These are phyloP conservation scores for Coniochaeta ligniaria DNA, from an alignment of 2,329 filamentous ascomycete species.

Conservation along the genomic window DNA sequence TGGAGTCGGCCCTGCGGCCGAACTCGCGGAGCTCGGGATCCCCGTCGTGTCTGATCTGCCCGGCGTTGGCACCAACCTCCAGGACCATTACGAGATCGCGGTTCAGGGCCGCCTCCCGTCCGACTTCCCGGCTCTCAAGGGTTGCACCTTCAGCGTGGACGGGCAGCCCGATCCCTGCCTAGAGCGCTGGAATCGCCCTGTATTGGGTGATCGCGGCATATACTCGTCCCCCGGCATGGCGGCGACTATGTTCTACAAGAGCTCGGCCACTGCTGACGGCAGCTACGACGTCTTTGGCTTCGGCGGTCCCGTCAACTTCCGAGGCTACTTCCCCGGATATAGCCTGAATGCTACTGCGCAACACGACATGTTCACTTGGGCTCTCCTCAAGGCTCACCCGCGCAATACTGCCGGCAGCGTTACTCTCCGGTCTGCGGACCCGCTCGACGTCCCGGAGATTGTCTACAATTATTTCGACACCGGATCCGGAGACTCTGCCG, in stretches of 20 bases:
- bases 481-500: conserved; percentile 26
- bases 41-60: conserved; percentile 34
- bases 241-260: conserved; percentile 17
- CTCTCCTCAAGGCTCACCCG: conserved; percentile 29
- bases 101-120: conserved; percentile 19
- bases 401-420: conserved; percentile 34
- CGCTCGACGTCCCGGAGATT: conserved; percentile 45
- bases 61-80: conserved; percentile 43
- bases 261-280: conserved; percentile 14
- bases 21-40: conserved; percentile 36
- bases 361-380: conserved; percentile 28
- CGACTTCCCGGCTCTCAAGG: conserved; percentile 14
- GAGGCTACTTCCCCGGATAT: conserved; percentile 32
- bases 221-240: conserved; percentile 31
- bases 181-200: conserved; percentile 28
- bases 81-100: conserved; percentile 34
- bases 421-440: conserved; percentile 39
- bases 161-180: conserved; percentile 28
- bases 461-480: conserved; percentile 38
- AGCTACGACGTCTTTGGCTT: conserved; percentile 28
- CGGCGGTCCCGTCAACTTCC: conserved; percentile 24
- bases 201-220: conserved; percentile 40
- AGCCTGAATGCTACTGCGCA: conserved; percentile 25
- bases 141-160: conserved; percentile 20
- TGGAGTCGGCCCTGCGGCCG: conserved; percentile 35